Evolutionary conservation across 352 stramenopile genomes (phyloP), one percentile per base, ranked within the genome.

Genomic region (Thalassiosira ordinaria): DNA sequence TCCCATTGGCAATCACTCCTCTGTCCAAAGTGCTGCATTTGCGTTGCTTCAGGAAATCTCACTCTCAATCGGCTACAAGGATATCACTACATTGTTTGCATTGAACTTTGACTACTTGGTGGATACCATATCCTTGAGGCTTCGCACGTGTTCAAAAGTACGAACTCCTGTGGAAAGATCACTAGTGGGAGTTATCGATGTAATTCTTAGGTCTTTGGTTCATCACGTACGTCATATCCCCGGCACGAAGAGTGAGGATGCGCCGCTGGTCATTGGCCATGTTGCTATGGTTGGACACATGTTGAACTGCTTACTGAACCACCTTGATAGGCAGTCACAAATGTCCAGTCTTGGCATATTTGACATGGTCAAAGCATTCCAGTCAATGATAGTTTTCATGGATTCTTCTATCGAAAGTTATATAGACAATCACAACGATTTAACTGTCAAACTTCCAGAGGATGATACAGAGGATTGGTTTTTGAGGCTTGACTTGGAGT

Each of bases 101-200:
- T 46, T 35, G 2, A 88, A 88, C 61, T 82, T 85, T 49, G 80
- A 88, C 72, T 85, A 85, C 46, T 55, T 88, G 26, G 44, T 85
- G 16, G 75, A 84, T 68, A 31, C 60, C 0, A 49, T 85, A 51
- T 81, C 60, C 3, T 59, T 74, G 47, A 61, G 47, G 55, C 59
- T 85, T 31, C 71, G 47, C 22, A 69, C 44, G 18, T 64, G 80
- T 51, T 52, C 60, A 59, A 59, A 41, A 67, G 75, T 76, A 18
- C 39, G 49, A 20, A 75, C 27, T 41, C 13, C 26, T 16, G 49
- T 71, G 20, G 39, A 31, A 39, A 67, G 75, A 46, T 85, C 63
- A 22, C 33, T 78, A 26, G 24, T 82, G 46, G 78, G 71, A 11
- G 78, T 82, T 11, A 41, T 82, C 35, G 71, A 82, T 64, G 49